Evolutionary conservation across 768 basidiomycete species (phyloP).

Genomic region (Serpula lacrymans): DNA sequence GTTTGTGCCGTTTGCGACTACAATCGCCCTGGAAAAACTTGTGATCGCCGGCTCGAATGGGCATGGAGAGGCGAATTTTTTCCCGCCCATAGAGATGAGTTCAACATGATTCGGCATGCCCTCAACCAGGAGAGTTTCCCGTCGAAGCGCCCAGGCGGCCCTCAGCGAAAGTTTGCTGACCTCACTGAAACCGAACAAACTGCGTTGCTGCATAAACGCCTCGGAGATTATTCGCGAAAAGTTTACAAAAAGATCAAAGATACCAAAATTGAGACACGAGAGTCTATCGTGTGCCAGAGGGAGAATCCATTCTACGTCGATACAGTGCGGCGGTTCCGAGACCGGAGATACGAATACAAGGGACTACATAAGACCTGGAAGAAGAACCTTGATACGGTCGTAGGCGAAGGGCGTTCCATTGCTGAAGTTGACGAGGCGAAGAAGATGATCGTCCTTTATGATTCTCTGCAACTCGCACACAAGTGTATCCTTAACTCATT

Average conservation of each 20-base stretch:
- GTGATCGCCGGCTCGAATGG: conserved; percentile 93
- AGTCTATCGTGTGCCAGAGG: conserved; percentile 93
- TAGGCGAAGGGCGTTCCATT: conserved; percentile 66
- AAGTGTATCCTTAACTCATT: conserved; percentile 99
- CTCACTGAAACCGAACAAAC: conserved; percentile 84
- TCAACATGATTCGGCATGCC: conserved; percentile 98
- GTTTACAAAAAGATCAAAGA: conserved; percentile 99
- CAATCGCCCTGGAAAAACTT: conserved; percentile 93
- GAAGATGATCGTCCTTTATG: conserved; percentile 98
- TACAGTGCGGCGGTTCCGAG: conserved; percentile 94
- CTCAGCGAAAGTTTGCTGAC: conserved; percentile 80
- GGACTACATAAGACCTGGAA: conserved; percentile 99
- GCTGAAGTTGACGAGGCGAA: conserved; percentile 94
- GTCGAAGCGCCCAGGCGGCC: conserved; percentile 66
- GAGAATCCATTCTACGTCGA: conserved; percentile 99
- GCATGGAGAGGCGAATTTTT: conserved; percentile 99
- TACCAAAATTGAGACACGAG: conserved; percentile 89
- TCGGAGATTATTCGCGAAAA: conserved; percentile 97
- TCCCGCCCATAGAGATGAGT: conserved; percentile 95
- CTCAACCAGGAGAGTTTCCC: conserved; percentile 94
- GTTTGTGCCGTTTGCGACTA: conserved; percentile 98
- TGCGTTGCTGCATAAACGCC: conserved; percentile 88
- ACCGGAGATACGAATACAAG: conserved; percentile 98
- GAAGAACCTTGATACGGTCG: conserved; percentile 84
- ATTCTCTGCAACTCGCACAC: conserved; percentile 97